Percentiles rank a stretch among this genome's conserved stretches.
Evolutionary conservation across 345 rosid genomes (phyloP).

Genomic region (Ailanthus altissimus): DNA sequence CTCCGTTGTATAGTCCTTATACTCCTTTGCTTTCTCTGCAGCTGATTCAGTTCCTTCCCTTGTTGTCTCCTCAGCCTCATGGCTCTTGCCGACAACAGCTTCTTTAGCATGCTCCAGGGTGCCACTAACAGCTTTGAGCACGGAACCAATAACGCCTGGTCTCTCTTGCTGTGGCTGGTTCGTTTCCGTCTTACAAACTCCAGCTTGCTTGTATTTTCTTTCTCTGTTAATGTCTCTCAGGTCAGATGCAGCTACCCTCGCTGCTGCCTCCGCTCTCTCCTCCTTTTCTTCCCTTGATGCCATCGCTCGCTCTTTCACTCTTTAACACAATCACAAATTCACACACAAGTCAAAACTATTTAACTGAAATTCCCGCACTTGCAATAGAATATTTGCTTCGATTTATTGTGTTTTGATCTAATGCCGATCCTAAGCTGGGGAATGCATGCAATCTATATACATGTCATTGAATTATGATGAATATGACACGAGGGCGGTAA

Average conservation of each 20-base stretch:
- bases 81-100: conserved; percentile 54
- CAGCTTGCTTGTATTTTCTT: conserved; percentile 18
- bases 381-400: too few species aligned
- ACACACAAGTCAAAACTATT: neutral
- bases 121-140: conserved; percentile 54
- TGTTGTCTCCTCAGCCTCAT: conserved; percentile 23
- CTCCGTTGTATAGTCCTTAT: conserved; percentile 36
- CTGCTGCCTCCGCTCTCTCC: conserved; percentile 58
- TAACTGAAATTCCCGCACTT: too few species aligned
- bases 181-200: neutral
- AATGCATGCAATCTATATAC: neutral
- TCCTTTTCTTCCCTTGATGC: conserved; percentile 53
- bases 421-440: neutral
- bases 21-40: conserved; percentile 24
- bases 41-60: conserved; percentile 14
- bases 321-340: neutral
- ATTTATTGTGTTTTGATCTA: too few species aligned
- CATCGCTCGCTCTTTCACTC: conserved; percentile 33
- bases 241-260: conserved; percentile 42
- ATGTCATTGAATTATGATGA: neutral
- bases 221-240: conserved; percentile 43
- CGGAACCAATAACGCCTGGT: conserved; percentile 59
- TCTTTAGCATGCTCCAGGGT: conserved; percentile 63
- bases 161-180: conserved; percentile 41
- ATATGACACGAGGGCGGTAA: neutral